Evolutionary conservation across 2,329 filamentous ascomycete genomes (phyloP).

Genomic region (Calonectria hawksworthii): DNA sequence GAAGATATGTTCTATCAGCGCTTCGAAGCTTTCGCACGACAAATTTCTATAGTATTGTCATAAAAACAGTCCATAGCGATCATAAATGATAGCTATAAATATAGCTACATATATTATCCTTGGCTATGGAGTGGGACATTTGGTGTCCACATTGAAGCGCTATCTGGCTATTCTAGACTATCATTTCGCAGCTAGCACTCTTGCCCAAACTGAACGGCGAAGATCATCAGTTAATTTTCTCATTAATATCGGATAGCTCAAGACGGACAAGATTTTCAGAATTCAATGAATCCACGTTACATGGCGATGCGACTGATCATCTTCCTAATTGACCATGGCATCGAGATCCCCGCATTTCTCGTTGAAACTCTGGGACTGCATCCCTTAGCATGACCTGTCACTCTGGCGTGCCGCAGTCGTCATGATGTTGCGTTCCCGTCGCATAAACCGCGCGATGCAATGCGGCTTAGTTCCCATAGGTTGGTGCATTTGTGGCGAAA

Average conservation of each 20-base stretch:
- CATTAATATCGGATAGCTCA: not conserved
- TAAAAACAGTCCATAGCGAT: not conserved
- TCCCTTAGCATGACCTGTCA: not conserved
- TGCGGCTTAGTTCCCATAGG: not conserved
- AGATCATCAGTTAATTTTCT: not conserved
- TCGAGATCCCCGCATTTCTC: not conserved
- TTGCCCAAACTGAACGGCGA: not conserved
- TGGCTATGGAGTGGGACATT: not conserved
- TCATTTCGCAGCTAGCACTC: not conserved
- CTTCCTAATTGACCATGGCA: not conserved
- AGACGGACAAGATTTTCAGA: not conserved
- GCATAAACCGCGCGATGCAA: not conserved
- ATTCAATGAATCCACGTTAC: not conserved
- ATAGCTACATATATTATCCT: not conserved
- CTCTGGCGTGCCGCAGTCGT: not conserved
- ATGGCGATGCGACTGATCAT: not conserved
- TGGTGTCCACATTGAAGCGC: not conserved
- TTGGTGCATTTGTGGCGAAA: not conserved
- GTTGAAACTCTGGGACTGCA: not conserved
- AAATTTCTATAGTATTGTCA: not conserved
- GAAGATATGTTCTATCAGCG: not conserved
- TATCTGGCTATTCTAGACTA: not conserved
- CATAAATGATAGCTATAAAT: not conserved
- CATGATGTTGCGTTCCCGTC: not conserved
- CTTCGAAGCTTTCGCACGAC: not conserved